Conservation (phyloP, 345 rosid species). For the Hirschfeldia incana region DNA sequence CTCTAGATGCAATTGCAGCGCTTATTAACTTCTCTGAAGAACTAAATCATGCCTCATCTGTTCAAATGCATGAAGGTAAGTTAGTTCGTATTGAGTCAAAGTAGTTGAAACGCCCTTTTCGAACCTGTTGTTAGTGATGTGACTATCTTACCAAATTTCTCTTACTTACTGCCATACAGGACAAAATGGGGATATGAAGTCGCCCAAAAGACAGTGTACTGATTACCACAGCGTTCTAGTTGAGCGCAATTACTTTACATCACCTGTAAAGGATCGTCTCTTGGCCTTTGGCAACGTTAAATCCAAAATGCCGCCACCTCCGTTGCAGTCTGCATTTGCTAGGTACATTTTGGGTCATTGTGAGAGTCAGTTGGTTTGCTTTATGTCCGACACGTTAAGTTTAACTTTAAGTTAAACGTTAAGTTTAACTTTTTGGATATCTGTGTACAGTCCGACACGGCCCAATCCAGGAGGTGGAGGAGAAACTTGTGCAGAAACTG, state of each 20-base stretch:
- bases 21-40: conserved; percentile 60
- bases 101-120: background rate
- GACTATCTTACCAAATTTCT: conserved; percentile 7
- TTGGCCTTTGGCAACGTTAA: conserved; percentile 56
- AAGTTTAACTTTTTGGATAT: conserved; percentile 12
- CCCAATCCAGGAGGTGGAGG: conserved; percentile 96
- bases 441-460: conserved; percentile 73
- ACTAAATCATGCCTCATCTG: conserved; percentile 42
- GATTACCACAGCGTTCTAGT: conserved; percentile 86
- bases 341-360: conserved; percentile 48
- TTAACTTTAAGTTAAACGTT: too few species aligned
- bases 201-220: conserved; percentile 62
- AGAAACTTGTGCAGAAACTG: conserved; percentile 98
- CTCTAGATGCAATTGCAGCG: conserved; percentile 77
- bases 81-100: background rate
- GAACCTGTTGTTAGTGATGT: conserved; percentile 9
- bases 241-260: conserved; percentile 74
- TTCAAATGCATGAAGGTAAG: conserved; percentile 65
- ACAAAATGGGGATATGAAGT: conserved; percentile 78
- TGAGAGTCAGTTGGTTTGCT: background rate
- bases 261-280: conserved; percentile 80
- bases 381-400: conserved; percentile 15
- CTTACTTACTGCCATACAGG: conserved; percentile 48
- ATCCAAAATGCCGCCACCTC: conserved; percentile 65
- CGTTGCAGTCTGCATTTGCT: conserved; percentile 83